These are phyloP conservation scores for Flaveria linearis DNA, from an alignment of 129 eudicot genomes.

Conservation along the genomic window DNA sequence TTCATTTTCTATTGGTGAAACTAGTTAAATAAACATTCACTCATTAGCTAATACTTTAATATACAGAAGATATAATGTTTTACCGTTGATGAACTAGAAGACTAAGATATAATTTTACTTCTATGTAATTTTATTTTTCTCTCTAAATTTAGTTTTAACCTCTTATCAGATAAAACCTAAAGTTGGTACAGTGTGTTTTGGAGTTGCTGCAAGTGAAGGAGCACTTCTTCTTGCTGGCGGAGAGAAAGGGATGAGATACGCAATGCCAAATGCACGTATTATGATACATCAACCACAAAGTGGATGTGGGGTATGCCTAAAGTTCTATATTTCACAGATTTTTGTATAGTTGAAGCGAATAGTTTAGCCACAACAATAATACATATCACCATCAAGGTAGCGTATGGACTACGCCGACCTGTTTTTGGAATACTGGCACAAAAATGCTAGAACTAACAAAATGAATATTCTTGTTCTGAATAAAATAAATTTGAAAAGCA, in stretches of 20 bases:
- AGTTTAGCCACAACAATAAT: not conserved
- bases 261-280: slow-evolving; percentile 98
- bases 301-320: slow-evolving; percentile 77
- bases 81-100: not conserved
- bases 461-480: slow-evolving; percentile 15
- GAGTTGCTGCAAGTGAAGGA: slow-evolving; percentile 85
- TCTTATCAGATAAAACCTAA: slow-evolving; percentile 80
- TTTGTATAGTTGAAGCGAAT: not conserved
- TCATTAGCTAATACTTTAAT: slow-evolving; percentile 5
- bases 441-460: slow-evolving; percentile 7
- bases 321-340: not conserved
- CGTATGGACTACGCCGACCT: slow-evolving; percentile 2
- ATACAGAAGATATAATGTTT: slow-evolving; percentile 12
- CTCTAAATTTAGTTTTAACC: not conserved
- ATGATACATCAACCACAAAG: slow-evolving; percentile 96
- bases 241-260: slow-evolving; percentile 93
- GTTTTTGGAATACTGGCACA: not conserved
- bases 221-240: slow-evolving; percentile 99
- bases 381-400: not conserved
- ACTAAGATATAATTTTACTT: not conserved
- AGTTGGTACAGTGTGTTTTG: slow-evolving; percentile 97
- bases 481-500: not conserved
- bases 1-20: slow-evolving; percentile 9
- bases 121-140: not conserved
- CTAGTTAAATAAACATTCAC: not conserved